Conservation (phyloP, 2,329 filamentous ascomycete species). For the Sclerotinia minor region DNA sequence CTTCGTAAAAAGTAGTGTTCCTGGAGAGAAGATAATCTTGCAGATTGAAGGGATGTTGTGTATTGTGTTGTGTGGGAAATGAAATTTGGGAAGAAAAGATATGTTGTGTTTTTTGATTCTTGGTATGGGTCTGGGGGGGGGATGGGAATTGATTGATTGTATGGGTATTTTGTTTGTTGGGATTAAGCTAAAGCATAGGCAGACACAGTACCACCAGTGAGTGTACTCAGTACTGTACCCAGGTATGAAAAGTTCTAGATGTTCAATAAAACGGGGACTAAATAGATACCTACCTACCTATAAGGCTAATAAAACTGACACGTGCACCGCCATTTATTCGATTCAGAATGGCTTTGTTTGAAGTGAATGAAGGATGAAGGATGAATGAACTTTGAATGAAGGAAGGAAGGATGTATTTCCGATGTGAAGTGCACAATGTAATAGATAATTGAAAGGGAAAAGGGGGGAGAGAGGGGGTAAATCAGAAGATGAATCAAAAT, state of each 20-base stretch:
- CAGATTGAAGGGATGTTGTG: slow-evolving; percentile 11
- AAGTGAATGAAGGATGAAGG: background rate
- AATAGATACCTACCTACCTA: too few relatives aligned
- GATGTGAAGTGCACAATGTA: background rate
- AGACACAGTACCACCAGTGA: too few relatives aligned
- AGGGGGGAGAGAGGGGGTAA: slow-evolving; percentile 6
- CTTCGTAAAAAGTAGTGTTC: slow-evolving; percentile 20
- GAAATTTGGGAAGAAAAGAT: background rate
- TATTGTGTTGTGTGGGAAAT: background rate
- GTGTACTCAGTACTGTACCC: too few relatives aligned
- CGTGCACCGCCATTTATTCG: background rate
- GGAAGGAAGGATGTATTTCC: background rate
- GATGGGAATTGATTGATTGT: background rate
- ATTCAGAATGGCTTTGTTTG: background rate
- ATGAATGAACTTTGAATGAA: background rate
- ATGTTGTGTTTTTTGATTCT: slow-evolving; percentile 11
- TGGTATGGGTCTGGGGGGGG: background rate
- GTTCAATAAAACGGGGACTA: slow-evolving; percentile 9
- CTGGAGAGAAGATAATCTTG: slow-evolving; percentile 25
- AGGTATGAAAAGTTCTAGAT: slow-evolving; percentile 7
- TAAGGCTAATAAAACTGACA: background rate
- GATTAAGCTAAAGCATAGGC: too few relatives aligned
- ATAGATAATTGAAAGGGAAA: too few relatives aligned
- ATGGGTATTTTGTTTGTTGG: background rate
- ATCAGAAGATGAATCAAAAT: background rate